These are phyloP conservation scores for Coemansia sp. DNA, from an alignment of 192 early-diverging fungal species.

Conservation along the genomic window DNA sequence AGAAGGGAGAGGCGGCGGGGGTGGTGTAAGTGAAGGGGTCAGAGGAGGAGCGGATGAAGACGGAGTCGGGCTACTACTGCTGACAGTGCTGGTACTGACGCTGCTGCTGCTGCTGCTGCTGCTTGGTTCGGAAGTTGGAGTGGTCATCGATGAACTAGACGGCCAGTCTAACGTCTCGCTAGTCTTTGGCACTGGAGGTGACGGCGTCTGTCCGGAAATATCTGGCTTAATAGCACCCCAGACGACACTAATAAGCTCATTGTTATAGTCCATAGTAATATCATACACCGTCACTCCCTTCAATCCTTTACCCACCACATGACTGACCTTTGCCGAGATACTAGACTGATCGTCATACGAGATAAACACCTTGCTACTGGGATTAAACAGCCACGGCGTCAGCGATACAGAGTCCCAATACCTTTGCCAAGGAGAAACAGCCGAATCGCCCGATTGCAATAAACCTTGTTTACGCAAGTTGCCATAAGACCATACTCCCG, in stretches of 20 bases:
- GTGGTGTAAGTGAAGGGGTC: neutral
- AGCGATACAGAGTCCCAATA: constrained; percentile 61
- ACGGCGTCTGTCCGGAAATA: neutral
- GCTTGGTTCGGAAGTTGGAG: neutral
- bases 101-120: neutral
- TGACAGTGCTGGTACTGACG: neutral
- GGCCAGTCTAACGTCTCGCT: neutral
- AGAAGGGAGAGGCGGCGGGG: neutral
- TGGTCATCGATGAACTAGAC: neutral
- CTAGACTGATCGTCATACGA: constrained; percentile 78
- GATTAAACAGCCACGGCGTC: constrained; percentile 63
- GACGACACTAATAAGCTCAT: constrained; percentile 59
- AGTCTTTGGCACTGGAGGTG: neutral
- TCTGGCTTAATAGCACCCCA: constrained; percentile 12
- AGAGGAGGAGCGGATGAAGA: neutral
- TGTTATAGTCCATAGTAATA: constrained; percentile 48
- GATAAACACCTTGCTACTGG: constrained; percentile 63
- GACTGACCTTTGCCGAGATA: constrained; percentile 62
- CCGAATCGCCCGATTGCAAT: constrained; percentile 28
- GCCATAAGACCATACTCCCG: constrained; percentile 64
- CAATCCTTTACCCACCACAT: constrained; percentile 56
- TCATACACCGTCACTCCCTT: constrained; percentile 67
- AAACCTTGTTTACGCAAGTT: constrained; percentile 59
- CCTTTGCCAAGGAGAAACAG: constrained; percentile 57
- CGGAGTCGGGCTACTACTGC: neutral